These are phyloP conservation scores for Nitzschia inconspicua DNA, from an alignment of 108 stramenopile species.

Conservation along the genomic window DNA sequence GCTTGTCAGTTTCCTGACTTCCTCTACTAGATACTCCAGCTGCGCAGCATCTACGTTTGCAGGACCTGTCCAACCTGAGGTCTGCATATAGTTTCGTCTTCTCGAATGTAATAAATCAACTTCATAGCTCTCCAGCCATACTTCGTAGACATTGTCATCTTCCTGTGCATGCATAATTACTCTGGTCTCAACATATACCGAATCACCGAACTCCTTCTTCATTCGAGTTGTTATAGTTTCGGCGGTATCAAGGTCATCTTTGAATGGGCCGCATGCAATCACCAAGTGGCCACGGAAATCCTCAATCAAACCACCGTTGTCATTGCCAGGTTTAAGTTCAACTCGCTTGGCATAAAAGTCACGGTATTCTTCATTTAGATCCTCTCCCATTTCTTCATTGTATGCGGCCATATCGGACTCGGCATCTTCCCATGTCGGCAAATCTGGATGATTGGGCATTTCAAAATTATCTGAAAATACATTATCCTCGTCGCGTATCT, in stretches of 20 bases:
- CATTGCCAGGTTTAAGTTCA: conserved; percentile 20
- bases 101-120: conserved; percentile 80
- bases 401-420: conserved; percentile 59
- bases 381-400: conserved; percentile 58
- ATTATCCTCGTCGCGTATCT: conserved; percentile 72
- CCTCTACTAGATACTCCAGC: conserved; percentile 66
- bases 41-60: conserved; percentile 67
- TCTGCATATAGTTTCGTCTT: conserved; percentile 45
- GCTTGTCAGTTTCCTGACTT: conserved; percentile 61
- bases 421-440: conserved; percentile 53
- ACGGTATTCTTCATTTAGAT: conserved; percentile 43
- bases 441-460: conserved; percentile 54
- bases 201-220: conserved; percentile 69
- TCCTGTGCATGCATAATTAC: conserved; percentile 62
- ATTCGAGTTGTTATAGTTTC: conserved; percentile 75
- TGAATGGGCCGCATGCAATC: conserved; percentile 59
- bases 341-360: conserved; percentile 33
- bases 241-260: conserved; percentile 67
- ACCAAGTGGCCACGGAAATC: conserved; percentile 82
- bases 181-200: conserved; percentile 79
- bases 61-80: conserved; percentile 64
- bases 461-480: conserved; percentile 70
- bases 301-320: conserved; percentile 62
- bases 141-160: conserved; percentile 81
- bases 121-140: conserved; percentile 86